Base-by-base conservation (phyloP, 768 basidiomycete species). In the Boletus reticulatus region DNA sequence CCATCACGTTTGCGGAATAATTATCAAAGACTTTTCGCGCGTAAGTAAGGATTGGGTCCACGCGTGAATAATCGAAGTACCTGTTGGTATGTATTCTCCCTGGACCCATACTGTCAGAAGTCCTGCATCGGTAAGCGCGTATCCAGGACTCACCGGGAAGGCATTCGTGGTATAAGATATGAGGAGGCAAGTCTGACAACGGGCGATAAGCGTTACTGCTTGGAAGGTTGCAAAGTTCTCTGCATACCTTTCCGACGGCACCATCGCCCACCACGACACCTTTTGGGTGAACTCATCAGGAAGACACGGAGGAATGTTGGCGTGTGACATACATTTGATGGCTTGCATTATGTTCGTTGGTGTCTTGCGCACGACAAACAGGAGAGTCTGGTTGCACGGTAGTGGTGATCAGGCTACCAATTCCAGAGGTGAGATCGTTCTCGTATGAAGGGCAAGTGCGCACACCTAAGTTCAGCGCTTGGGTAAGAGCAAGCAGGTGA, bases 91-190 rank as follows among this genome's bases (percentile, higher is more conserved):
- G 78, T 96, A 96, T 77, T 96, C 94, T 77, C 94, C 94, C 92
- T 95, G 65, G 43, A 57, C 45, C 50, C 62, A 62, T 34, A 24
- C 16, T 29, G 48, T 73, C 43, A 70, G 57, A 46, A 31, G 38
- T 36, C 34, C 22, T 44, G 31, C 29, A 20, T 43, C 64, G 67
- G 59, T 64, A 32, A 53, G n/a, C 6, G 22, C 24, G 38, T 54
- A 54, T 39, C 59, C 41, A 16, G 45, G 22, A 78, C 90, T 73
- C 76, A 93, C 91, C 56, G 93, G 93, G 74, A 95, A 96, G 41
- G 95, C 92, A 77, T 96, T 95, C 62, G 97, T 99, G 63, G 97
- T 99, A 79, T 99, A 99, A 50, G 96, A 98, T 71, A 99, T 99
- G 67, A 99, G 83, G 57, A 99, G 85, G 75, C 97, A 99, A 52